Evolutionary conservation across 805 yeast species (phyloP).

Genomic region (Lipomyces yamadae): DNA sequence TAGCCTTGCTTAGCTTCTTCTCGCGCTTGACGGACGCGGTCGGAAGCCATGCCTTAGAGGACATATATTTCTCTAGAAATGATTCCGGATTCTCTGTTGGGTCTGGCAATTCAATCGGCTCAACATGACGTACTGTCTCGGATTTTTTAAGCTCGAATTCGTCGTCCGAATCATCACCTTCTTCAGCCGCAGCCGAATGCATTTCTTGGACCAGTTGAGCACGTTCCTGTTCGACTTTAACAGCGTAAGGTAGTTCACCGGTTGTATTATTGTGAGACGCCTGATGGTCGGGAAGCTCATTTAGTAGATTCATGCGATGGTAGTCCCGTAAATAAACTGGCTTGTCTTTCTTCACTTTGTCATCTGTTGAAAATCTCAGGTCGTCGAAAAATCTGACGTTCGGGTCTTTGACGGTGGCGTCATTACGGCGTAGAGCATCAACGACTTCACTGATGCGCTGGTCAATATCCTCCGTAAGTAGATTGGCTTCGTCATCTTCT

Average conservation of each 20-base stretch:
- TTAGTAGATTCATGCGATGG: slow-evolving; percentile 80
- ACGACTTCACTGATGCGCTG: slow-evolving; percentile 75
- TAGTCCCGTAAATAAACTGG: slow-evolving; percentile 92
- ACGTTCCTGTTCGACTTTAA: slow-evolving; percentile 77
- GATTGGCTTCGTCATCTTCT: slow-evolving; percentile 90
- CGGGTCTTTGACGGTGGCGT: slow-evolving; percentile 68
- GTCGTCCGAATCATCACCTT: slow-evolving; percentile 50
- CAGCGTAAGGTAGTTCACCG: slow-evolving; percentile 68
- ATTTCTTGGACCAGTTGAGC: slow-evolving; percentile 76
- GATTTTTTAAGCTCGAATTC: slow-evolving; percentile 67
- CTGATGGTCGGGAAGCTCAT: slow-evolving; percentile 52
- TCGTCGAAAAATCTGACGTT: slow-evolving; percentile 74
- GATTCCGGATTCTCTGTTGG: slow-evolving; percentile 65
- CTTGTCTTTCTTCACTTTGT: slow-evolving; percentile 57
- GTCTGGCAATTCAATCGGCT: slow-evolving; percentile 60
- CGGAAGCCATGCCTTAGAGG: slow-evolving; percentile 86
- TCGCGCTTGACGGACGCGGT: slow-evolving; percentile 7
- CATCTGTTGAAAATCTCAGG: slow-evolving; percentile 46
- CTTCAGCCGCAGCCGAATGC: slow-evolving; percentile 58
- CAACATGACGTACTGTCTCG: slow-evolving; percentile 48
- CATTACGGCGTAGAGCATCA: slow-evolving; percentile 68
- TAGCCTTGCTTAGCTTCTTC: not conserved
- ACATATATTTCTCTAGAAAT: slow-evolving; percentile 74
- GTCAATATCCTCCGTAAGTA: slow-evolving; percentile 85
- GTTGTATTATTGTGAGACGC: slow-evolving; percentile 55